phyloP scores from a whole-genome alignment of 2,329 filamentous ascomycete species.

The Stromatinia cepivora region DNA sequence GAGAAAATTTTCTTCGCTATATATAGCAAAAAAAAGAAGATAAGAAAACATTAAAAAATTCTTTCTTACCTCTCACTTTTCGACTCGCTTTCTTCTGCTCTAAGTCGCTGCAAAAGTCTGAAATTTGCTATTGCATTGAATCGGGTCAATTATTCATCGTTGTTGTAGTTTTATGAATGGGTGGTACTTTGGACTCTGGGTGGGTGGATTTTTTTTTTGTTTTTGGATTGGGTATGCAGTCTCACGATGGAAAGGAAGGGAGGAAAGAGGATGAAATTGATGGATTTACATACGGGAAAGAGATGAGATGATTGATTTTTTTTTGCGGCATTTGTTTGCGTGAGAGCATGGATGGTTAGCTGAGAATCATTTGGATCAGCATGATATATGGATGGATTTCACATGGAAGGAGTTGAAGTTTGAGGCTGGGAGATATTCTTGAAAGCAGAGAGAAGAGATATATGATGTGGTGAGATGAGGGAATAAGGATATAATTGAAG shows the following conservation, averaged over 20 bases:
- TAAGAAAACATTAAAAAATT: background rate
- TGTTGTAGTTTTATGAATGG: constrained; percentile 17
- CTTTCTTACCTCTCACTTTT: background rate
- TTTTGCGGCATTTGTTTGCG: constrained; percentile 19
- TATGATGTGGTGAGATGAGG: background rate
- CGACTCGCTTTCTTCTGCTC: background rate
- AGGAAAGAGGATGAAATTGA: constrained; percentile 7
- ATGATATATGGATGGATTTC: constrained; percentile 10
- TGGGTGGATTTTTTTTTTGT: background rate
- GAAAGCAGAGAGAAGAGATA: background rate
- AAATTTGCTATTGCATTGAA: constrained; percentile 7
- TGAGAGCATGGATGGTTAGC: background rate
- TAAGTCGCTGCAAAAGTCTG: background rate
- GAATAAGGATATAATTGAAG: background rate
- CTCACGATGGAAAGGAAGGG: background rate
- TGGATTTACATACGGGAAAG: constrained; percentile 7
- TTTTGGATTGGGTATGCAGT: constrained; percentile 3
- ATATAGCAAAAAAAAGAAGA: background rate
- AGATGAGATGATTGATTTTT: background rate
- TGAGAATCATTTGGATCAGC: background rate
- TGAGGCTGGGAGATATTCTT: background rate
- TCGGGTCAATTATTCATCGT: constrained; percentile 15
- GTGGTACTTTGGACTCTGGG: background rate
- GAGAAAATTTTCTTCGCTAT: background rate
- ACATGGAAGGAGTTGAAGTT: constrained; percentile 2